These are phyloP conservation scores for Pilatotrama ljubarskyi DNA, from an alignment of 768 basidiomycete species.

Conservation along the genomic window DNA sequence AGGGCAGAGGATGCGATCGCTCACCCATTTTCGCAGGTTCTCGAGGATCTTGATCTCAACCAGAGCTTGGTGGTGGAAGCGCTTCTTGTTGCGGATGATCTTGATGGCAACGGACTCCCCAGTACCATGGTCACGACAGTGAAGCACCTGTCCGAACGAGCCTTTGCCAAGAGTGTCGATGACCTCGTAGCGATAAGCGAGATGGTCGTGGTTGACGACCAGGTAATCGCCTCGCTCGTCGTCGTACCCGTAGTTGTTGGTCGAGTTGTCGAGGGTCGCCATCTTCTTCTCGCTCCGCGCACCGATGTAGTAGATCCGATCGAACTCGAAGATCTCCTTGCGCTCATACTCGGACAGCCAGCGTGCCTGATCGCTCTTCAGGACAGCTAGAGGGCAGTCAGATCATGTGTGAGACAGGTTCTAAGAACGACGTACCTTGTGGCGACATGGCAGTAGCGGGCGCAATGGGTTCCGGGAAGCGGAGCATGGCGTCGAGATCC, in stretches of 20 bases:
- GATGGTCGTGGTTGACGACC: constrained; percentile 86
- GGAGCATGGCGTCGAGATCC: constrained; percentile 83
- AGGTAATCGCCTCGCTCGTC: constrained; percentile 98
- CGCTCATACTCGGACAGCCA: constrained; percentile 86
- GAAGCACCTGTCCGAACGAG: constrained; percentile 95
- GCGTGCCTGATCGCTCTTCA: constrained; percentile 65
- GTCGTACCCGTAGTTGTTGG: constrained; percentile 94
- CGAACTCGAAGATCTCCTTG: constrained; percentile 88
- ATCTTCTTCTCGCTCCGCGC: constrained; percentile 80
- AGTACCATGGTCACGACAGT: constrained; percentile 93
- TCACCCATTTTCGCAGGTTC: constrained; percentile 94
- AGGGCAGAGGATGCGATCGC: constrained; percentile 29
- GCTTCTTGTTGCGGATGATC: constrained; percentile 98
- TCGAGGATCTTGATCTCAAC: constrained; percentile 99
- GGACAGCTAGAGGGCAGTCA: constrained; percentile 47
- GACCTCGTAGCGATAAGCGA: constrained; percentile 96
- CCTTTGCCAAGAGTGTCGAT: constrained; percentile 94
- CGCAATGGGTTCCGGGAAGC: constrained; percentile 87
- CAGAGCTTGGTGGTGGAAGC: constrained; percentile 96
- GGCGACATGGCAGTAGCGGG: constrained; percentile 69
- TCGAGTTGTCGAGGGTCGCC: constrained; percentile 67
- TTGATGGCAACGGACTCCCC: constrained; percentile 98
- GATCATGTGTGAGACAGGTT: not conserved
- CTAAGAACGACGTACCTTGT: constrained; percentile 51
- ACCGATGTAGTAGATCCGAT: constrained; percentile 81